Percentiles rank a stretch among this genome's conserved stretches.
These are phyloP conservation scores for Salix viminalis DNA, from an alignment of 345 rosid species.

Conservation along the genomic window DNA sequence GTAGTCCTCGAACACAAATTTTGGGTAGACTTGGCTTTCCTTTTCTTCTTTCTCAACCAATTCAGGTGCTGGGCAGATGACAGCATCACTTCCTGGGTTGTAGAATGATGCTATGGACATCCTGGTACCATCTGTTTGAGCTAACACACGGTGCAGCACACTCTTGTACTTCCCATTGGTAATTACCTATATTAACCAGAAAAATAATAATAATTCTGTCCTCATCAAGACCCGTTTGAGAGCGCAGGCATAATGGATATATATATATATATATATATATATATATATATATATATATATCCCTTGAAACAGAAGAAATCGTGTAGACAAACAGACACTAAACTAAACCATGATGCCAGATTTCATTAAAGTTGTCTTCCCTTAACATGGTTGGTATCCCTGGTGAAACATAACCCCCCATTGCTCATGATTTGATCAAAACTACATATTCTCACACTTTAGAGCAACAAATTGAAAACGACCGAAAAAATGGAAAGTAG, in stretches of 20 bases:
- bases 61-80: constrained; percentile 65
- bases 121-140: constrained; percentile 67
- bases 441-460: neutral
- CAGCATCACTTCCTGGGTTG: constrained; percentile 80
- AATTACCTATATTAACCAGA: constrained; percentile 45
- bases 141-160: constrained; percentile 66
- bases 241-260: no score
- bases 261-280: no score
- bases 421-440: neutral
- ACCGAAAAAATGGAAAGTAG: neutral
- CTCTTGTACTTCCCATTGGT: constrained; percentile 95
- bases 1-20: constrained; percentile 81
- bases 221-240: no score
- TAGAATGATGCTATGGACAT: constrained; percentile 93
- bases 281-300: no score
- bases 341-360: neutral
- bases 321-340: neutral
- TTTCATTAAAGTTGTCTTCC: neutral
- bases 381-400: neutral
- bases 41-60: constrained; percentile 47
- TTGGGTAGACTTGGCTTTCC: constrained; percentile 44
- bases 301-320: no score
- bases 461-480: neutral
- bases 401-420: neutral
- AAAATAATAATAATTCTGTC: no score